Conservation (phyloP, 441 rosid species). For the Bocquillonia castaneifolia region DNA sequence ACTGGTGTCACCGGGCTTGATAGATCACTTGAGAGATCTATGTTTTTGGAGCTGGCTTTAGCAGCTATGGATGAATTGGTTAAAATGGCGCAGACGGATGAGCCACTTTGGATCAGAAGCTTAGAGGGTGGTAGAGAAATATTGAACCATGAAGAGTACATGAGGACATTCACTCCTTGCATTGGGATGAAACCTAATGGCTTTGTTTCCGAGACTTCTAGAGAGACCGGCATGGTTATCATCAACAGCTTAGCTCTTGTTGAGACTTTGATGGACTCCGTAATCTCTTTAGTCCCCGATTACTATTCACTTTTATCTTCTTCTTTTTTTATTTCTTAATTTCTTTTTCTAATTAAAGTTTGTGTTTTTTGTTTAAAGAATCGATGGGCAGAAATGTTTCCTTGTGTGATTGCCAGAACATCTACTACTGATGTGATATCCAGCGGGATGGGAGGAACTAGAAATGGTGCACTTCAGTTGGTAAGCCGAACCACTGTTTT, state of each 20-base stretch:
- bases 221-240: constrained; percentile 65
- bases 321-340: background rate
- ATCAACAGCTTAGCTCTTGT: constrained; percentile 84
- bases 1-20: constrained; percentile 34
- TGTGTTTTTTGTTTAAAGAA: constrained; percentile 31
- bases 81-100: constrained; percentile 57
- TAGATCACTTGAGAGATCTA: constrained; percentile 53
- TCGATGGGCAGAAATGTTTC: constrained; percentile 89
- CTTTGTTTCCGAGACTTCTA: constrained; percentile 71
- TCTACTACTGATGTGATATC: constrained; percentile 66
- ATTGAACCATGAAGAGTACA: constrained; percentile 67
- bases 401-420: constrained; percentile 66
- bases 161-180: constrained; percentile 48
- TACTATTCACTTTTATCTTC: background rate
- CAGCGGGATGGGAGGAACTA: constrained; percentile 61
- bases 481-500: constrained; percentile 42
- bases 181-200: constrained; percentile 56
- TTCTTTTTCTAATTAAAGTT: background rate
- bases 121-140: constrained; percentile 53
- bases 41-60: constrained; percentile 68
- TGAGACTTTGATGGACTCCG: constrained; percentile 86
- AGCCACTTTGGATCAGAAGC: constrained; percentile 65
- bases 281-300: constrained; percentile 26
- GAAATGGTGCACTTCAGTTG: constrained; percentile 70
- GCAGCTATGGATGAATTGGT: constrained; percentile 82